Evolutionary conservation across 225 moss, liverwort and hornwort genomes (phyloP), one percentile per base, ranked within the genome.

Genomic region (Sphagnum tenellum): DNA sequence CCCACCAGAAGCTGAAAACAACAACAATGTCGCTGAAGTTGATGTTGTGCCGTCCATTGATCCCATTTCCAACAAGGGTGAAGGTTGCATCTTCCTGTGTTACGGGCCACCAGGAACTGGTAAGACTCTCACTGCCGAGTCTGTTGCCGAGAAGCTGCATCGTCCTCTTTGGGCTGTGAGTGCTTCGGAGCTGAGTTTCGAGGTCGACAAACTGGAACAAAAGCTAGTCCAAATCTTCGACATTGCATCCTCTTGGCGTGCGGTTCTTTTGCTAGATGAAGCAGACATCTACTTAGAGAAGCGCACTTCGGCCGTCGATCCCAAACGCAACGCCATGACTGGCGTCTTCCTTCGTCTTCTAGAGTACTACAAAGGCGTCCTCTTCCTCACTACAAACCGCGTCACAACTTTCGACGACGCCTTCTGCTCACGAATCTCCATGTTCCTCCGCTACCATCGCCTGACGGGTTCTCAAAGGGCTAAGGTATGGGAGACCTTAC

Each of bases 71-170:
- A 64, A 74, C 53, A 87, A 89, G 67, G 89, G 89, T 0, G 59
- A 72, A 3, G 86, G 89, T 3, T 83, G 83, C 54, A 66, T 79
- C 8, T 58, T 84, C 7, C 61, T 86, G 56, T 66, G 83, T 51
- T 66, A 86, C 44, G 89, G 86, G 11, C 64, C 79, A 49, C 75
- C 86, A 0, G 83, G 89, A 8, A 80, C 86, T 0, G 86, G 86
- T 0, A 84, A 88, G 60, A 84, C 84, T 3, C 67, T 88, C 11
- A 85, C 88, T 0, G 85, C 85, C 4, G 88, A 88, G 46, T 76
- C 85, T 0, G 29, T 88, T 8, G 82, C 82, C n/a, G 88, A 88
- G 56, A 82, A 61, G 49, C 1, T 78, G 1, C 51, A 69, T n/a
- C 75, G 81, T 8, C 88, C 77, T 1, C 48, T 85, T 0, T 82